Base-by-base conservation (phyloP, 768 basidiomycete species). In the Solioccasus polychromus region DNA sequence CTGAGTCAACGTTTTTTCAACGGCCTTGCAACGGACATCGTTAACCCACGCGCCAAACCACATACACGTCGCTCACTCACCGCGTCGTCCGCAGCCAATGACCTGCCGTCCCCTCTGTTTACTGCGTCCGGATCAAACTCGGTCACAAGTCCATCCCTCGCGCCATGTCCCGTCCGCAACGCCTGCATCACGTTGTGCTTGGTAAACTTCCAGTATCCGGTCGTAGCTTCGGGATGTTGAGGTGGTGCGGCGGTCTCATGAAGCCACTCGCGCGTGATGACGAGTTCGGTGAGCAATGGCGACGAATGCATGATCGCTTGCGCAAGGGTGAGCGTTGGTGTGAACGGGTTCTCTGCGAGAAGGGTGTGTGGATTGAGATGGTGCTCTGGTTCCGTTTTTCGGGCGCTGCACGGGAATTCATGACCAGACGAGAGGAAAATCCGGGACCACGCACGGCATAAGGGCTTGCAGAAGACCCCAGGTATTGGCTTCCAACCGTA, bases 221-320 rank as follows among this genome's bases (percentile, higher is more conserved):
- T 85, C 5, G 82, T 84, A 18, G 85, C 83, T 56, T 88, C 90
- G 1, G 84, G 83, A 34, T 75, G 72, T 24, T 71, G 64, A 0
- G 78, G 77, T n/a, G 72, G 46, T 0, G 81, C 77, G 0, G 88
- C 85, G 0, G 78, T 85, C 32, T 89, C 86, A 50, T 91, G 87
- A 1, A 92, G 73, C 91, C 91, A 93, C 62, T 92, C 88, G n/a
- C 87, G 80, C 8, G 92, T 82, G 35, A 87, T 81, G 36, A 88
- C 73, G 44, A 92, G 86, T 49, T 91, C 90, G 1, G 78, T 67
- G 28, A 92, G 79, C 2, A 84, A 72, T 0, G 79, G 80, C 0
- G 83, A 88, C 3, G 78, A 67, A 38, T 77, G 67, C 73, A 93
- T 76, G 40, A 89, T 78, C 3, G 81, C 76, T 59, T 89, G 83